A percentile compares a stretch with the other conserved stretches of the same genome.
Evolutionary conservation across 2,329 filamentous ascomycete genomes (phyloP).

Genomic region (Neoarthrinium moseri): DNA sequence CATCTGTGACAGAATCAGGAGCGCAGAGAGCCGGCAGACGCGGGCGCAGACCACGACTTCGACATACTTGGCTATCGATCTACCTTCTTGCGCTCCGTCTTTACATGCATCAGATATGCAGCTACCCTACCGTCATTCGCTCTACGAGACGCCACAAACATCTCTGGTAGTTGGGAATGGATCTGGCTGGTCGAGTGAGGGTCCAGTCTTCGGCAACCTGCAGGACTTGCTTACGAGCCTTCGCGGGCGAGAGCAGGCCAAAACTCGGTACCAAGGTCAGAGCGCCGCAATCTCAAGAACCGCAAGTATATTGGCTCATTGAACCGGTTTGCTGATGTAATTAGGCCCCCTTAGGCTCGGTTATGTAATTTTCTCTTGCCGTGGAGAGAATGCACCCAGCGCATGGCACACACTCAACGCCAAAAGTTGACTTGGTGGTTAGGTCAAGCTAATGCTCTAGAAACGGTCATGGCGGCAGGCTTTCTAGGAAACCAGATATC

Average conservation of each 20-base stretch:
- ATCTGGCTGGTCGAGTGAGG: conserved; percentile 32
- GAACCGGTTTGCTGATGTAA: too few species aligned
- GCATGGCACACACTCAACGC: too few species aligned
- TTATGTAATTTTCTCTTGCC: too few species aligned
- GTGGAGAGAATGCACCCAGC: too few species aligned
- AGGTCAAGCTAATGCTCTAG: neutral
- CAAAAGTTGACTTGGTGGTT: neutral
- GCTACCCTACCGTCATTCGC: conserved; percentile 44
- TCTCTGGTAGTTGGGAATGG: conserved; percentile 37
- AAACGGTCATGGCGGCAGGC: neutral
- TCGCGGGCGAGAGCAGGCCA: conserved; percentile 24
- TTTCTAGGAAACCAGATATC: conserved; percentile 27
- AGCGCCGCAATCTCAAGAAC: too few species aligned
- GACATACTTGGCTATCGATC: conserved; percentile 13
- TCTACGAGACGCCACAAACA: conserved; percentile 48
- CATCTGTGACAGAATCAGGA: too few species aligned
- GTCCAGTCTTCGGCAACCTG: conserved; percentile 38
- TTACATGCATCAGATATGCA: conserved; percentile 46
- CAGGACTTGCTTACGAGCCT: conserved; percentile 34
- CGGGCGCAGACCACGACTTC: conserved; percentile 4
- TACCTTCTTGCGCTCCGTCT: conserved; percentile 28
- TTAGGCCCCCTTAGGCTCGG: too few species aligned
- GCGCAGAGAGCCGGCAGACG: neutral
- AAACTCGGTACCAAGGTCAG: too few species aligned
- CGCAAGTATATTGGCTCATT: too few species aligned